These are phyloP conservation scores for Suillus fuscotomentosus DNA, from an alignment of 768 basidiomycete genomes.

Conservation along the genomic window DNA sequence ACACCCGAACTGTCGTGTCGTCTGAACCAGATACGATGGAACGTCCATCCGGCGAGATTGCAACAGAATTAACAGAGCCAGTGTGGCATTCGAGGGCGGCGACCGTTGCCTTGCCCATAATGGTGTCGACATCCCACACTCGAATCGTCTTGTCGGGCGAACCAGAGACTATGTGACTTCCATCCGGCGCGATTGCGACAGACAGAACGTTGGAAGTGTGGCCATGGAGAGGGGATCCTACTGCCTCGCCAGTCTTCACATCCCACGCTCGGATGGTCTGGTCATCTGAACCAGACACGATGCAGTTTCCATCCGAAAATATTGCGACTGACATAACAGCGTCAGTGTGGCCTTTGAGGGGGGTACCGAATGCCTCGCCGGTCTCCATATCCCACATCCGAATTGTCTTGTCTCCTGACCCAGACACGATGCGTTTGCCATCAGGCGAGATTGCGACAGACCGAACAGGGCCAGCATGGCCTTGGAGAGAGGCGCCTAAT, in stretches of 20 bases:
- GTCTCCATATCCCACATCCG: background rate
- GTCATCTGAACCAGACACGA: no score
- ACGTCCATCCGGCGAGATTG: background rate
- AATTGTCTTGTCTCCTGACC: background rate
- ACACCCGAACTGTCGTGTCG: background rate
- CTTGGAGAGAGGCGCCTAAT: background rate
- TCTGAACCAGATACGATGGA: background rate
- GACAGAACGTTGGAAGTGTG: rapidly evolving
- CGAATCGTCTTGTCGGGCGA: background rate
- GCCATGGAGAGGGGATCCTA: background rate
- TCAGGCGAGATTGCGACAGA: background rate
- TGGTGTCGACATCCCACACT: background rate
- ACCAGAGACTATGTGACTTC: background rate
- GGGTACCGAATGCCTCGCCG: no score
- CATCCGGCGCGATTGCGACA: background rate
- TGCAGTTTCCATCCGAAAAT: no score
- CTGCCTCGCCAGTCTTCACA: no score
- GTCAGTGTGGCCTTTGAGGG: no score
- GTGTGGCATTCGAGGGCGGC: background rate
- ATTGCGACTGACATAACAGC: no score
- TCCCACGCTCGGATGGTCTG: no score
- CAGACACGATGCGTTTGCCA: background rate
- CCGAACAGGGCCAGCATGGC: rapidly evolving
- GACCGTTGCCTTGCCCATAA: background rate
- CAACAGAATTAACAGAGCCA: background rate